These are phyloP conservation scores for Fonsecaea nubica DNA, from an alignment of 2,329 filamentous ascomycete species.

Conservation along the genomic window DNA sequence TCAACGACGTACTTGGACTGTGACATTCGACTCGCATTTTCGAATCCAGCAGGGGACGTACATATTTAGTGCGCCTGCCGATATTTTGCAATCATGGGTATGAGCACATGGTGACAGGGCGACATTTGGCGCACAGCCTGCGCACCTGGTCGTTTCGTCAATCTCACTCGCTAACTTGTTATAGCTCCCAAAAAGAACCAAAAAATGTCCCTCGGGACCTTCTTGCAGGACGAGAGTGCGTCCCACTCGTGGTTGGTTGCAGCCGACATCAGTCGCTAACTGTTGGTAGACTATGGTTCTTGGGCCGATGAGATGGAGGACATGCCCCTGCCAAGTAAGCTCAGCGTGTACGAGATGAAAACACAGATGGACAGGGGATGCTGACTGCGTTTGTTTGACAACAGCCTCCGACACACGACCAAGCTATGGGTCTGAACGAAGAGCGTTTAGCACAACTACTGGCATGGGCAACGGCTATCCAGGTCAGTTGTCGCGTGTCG, in stretches of 20 bases:
- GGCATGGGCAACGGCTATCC: slow-evolving; percentile 48
- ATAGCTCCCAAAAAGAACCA: slow-evolving; percentile 91
- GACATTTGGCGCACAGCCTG: slow-evolving; percentile 7
- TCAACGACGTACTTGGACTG: slow-evolving; percentile 16
- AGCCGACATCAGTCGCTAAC: slow-evolving; percentile 39
- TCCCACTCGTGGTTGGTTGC: slow-evolving; percentile 40
- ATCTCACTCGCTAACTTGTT: slow-evolving; percentile 18
- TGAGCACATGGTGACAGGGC: slow-evolving; percentile 16
- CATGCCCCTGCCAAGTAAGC: slow-evolving; percentile 71
- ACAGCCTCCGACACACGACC: slow-evolving; percentile 51
- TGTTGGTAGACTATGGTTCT: slow-evolving; percentile 72
- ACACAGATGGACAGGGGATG: neutral
- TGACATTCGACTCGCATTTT: slow-evolving; percentile 3
- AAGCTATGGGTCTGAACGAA: slow-evolving; percentile 58
- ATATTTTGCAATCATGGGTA: slow-evolving; percentile 39
- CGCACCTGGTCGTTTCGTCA: neutral
- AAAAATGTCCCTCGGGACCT: slow-evolving; percentile 98
- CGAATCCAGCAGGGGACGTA: slow-evolving; percentile 19
- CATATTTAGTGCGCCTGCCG: slow-evolving; percentile 29
- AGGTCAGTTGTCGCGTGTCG: slow-evolving; percentile 38
- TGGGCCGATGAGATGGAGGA: slow-evolving; percentile 99
- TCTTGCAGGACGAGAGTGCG: slow-evolving; percentile 90
- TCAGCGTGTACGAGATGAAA: slow-evolving; percentile 44
- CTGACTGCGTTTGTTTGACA: slow-evolving; percentile 9
- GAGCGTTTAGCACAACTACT: slow-evolving; percentile 52